Conservation (phyloP, 805 yeast species). For the Candida corydali region DNA sequence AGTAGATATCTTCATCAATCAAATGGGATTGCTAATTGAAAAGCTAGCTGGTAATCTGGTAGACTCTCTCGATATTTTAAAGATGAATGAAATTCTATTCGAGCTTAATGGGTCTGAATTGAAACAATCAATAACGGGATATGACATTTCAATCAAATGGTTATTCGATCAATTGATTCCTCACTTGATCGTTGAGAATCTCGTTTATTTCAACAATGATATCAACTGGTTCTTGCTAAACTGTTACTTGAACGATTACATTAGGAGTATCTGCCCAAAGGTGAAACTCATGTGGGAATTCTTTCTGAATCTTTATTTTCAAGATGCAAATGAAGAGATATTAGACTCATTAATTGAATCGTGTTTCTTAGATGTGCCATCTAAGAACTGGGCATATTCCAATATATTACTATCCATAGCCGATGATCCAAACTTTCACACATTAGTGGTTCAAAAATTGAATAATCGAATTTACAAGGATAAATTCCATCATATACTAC, state of each 20-base stretch:
- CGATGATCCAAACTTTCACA: not conserved
- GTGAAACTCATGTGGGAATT: conserved; percentile 3
- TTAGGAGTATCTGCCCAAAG: not conserved
- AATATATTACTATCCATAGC: conserved; percentile 1
- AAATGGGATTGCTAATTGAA: no score
- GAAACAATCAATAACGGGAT: not conserved
- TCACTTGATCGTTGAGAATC: not conserved
- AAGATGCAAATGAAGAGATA: not conserved
- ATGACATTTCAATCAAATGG: no score
- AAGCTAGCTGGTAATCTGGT: no score
- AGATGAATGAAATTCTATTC: no score
- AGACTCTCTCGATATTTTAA: no score
- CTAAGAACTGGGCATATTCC: not conserved
- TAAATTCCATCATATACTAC: conserved; percentile 1
- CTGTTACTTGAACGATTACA: not conserved
- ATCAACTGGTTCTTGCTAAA: conserved; percentile 2
- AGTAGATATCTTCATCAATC: not conserved
- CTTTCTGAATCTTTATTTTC: not conserved
- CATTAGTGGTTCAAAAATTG: not conserved
- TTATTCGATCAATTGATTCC: not conserved
- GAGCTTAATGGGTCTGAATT: no score
- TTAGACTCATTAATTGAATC: not conserved
- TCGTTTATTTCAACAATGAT: not conserved
- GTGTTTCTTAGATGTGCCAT: not conserved
- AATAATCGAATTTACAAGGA: not conserved